Evolutionary conservation across 2,329 filamentous ascomycete genomes (phyloP), one percentile per base, ranked within the genome.

Genomic region (Aciculosporium take): DNA sequence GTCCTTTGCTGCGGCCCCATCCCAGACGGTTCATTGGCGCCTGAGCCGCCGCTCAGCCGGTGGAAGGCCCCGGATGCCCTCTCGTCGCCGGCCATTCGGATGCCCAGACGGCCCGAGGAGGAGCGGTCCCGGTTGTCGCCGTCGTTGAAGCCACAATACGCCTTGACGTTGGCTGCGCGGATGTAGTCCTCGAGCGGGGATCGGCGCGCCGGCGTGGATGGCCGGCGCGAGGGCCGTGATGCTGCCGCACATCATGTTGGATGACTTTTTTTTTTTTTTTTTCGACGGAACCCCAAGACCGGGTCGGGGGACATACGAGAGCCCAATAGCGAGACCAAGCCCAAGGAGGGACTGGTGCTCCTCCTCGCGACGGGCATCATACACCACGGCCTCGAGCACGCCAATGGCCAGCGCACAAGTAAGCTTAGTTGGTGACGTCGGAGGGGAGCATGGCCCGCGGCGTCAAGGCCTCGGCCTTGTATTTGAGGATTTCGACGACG

Each of bases 401-500:
- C 76, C 56, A 21, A 70, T 67, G 28, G 63, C 64, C 6, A 58
- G 47, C 0, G 69, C 62, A 17, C 70, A 63, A 0, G 64, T 61
- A 33, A 69, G 46, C 48, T 74, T 75, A 49, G 75, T 74, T 75
- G 50, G 75, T 47, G 43, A 68, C 54, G 45, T 72, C 67, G 15
- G 65, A 66, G 46, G 69, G 66, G 3, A 76, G 55, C 60, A 76
- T 65, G 5, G 65, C 66, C 54, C 71, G 68, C 2, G 72, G 72
- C 9, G 72, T 75, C 41, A 76, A 53, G 1, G 65, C 62, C 52
- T 74, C 69, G 24, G 64, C 59, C 37, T 63, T 59, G 43, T 62
- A 66, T 48, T 59, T 66, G 33, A 59, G 63, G 25, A 73, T 60
- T 72, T n/a, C n/a, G n/a, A n/a, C 68, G 44, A 68, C 50, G 32